Evolutionary conservation across 2,329 filamentous ascomycete species (phyloP).

Genomic region (Colletotrichum simmondsii): DNA sequence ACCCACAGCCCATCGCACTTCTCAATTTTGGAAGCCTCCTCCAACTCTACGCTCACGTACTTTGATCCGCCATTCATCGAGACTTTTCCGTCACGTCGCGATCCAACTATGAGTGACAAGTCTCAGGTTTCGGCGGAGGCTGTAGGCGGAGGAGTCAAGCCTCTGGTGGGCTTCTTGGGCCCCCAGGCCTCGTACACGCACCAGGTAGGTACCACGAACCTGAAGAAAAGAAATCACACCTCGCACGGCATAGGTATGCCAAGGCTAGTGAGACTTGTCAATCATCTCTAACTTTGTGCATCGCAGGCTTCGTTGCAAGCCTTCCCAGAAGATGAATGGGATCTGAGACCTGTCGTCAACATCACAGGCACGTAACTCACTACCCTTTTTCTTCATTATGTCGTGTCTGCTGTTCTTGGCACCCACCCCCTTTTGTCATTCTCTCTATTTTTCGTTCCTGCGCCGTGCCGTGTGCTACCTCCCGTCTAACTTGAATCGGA

Average conservation of each 20-base stretch:
- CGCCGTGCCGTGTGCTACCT: background rate
- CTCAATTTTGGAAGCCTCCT: background rate
- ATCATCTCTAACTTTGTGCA: conserved; percentile 30
- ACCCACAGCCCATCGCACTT: background rate
- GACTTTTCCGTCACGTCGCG: background rate
- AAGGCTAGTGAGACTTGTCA: conserved; percentile 11
- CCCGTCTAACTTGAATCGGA: conserved; percentile 5
- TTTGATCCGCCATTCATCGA: background rate
- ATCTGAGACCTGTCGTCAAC: conserved; percentile 60
- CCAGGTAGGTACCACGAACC: conserved; percentile 58
- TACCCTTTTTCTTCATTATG: background rate
- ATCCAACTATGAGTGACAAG: conserved; percentile 22
- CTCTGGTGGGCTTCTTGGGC: conserved; percentile 60
- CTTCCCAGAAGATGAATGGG: conserved; percentile 60
- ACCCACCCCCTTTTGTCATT: background rate
- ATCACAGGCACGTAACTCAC: conserved; percentile 55
- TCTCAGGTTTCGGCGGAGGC: conserved; percentile 15
- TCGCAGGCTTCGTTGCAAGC: conserved; percentile 56
- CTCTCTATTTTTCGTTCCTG: conserved; percentile 8
- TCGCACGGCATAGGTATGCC: background rate
- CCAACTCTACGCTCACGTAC: background rate
- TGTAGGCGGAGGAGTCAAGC: conserved; percentile 32
- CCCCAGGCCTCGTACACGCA: conserved; percentile 62
- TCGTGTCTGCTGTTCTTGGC: conserved; percentile 43
- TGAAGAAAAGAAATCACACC: background rate